phyloP scores from a whole-genome alignment of 805 yeast genomes.

The Candida jianshihensis region DNA sequence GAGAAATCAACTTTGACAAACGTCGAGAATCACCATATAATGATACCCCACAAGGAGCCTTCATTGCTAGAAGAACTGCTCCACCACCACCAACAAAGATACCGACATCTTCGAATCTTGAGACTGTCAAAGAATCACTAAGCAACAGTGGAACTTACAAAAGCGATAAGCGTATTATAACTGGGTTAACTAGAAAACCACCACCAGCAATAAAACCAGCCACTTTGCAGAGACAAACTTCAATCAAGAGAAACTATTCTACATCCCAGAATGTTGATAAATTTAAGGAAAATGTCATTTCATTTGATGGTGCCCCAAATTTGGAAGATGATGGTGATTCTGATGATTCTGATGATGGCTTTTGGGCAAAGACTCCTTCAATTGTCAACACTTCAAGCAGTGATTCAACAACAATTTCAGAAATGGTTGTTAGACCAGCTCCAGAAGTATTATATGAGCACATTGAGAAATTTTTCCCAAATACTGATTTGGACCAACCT shows the following conservation, averaged over 20 bases:
- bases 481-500: conserved; percentile 86
- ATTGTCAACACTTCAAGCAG: conserved; percentile 11
- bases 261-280: conserved; percentile 31
- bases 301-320: conserved; percentile 69
- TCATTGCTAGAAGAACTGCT: conserved; percentile 65
- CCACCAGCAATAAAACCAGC: too few species aligned
- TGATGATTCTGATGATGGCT: conserved; percentile 46
- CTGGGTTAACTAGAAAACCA: too few species aligned
- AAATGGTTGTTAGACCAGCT: conserved; percentile 85
- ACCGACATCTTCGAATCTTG: conserved; percentile 7
- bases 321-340: conserved; percentile 31
- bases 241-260: conserved; percentile 1
- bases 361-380: conserved; percentile 48
- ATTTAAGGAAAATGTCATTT: conserved; percentile 64
- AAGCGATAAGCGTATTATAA: too few species aligned
- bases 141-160: conserved; percentile 25
- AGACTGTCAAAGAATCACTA: conserved; percentile 18
- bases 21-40: conserved; percentile 70
- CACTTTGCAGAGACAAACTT: too few species aligned
- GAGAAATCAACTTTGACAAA: conserved; percentile 78
- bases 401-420: conserved; percentile 24
- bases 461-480: conserved; percentile 86
- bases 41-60: conserved; percentile 32
- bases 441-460: conserved; percentile 90
- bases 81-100: conserved; percentile 55